phyloP scores from a whole-genome alignment of 2,329 filamentous ascomycete species.

The Botrytis byssoidea region DNA sequence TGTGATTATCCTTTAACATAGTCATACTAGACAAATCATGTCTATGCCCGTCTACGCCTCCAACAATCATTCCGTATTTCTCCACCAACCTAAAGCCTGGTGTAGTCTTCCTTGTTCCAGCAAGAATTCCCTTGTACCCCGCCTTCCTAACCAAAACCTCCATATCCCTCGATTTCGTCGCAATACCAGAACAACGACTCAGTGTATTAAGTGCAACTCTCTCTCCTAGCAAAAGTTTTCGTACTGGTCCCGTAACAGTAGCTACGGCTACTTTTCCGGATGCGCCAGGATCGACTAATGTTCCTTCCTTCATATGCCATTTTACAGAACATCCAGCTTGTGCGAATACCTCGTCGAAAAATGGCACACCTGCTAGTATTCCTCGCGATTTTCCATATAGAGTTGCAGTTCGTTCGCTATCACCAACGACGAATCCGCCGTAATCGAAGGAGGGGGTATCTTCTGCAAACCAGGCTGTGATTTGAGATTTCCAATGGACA shows the following conservation, averaged over 20 bases:
- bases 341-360: conserved; percentile 89
- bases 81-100: conserved; percentile 93
- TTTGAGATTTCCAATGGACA: conserved; percentile 75
- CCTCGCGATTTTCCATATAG: conserved; percentile 71
- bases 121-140: conserved; percentile 81
- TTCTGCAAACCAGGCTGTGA: conserved; percentile 87
- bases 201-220: conserved; percentile 88
- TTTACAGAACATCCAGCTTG: conserved; percentile 89
- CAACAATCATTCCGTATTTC: conserved; percentile 96
- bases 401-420: conserved; percentile 60
- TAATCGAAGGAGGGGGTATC: conserved; percentile 97
- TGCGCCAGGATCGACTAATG: conserved; percentile 58
- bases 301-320: conserved; percentile 81
- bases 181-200: conserved; percentile 87
- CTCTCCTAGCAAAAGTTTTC: conserved; percentile 79
- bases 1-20: conserved; percentile 99
- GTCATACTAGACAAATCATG: conserved; percentile 93
- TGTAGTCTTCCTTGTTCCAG: conserved; percentile 94
- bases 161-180: conserved; percentile 62
- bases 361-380: conserved; percentile 86
- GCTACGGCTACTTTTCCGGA: conserved; percentile 62
- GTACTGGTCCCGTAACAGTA: conserved; percentile 79
- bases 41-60: conserved; percentile 86
- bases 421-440: conserved; percentile 92
- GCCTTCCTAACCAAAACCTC: conserved; percentile 56